phyloP scores from a whole-genome alignment of 257 asterid genomes.

The Salvia rosmarinus region DNA sequence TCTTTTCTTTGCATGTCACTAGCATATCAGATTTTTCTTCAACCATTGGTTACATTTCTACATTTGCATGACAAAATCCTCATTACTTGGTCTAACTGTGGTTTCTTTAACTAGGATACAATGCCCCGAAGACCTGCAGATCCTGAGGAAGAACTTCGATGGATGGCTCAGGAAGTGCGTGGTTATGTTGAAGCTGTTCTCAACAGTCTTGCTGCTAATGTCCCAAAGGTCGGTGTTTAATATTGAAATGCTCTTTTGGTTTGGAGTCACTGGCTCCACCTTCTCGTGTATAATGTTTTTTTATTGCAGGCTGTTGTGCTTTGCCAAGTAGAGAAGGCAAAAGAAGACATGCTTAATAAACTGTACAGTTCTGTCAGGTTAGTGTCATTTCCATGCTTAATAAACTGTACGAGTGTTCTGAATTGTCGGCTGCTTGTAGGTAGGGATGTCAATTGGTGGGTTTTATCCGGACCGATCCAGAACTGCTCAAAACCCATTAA shows the following conservation, averaged over 20 bases:
- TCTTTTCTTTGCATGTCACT: neutral
- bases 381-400: constrained; percentile 42
- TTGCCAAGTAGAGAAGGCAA: constrained; percentile 95
- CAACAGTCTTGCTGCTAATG: constrained; percentile 94
- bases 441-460: no score
- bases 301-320: constrained; percentile 84
- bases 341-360: constrained; percentile 95
- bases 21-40: neutral
- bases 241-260: constrained; percentile 13
- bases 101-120: constrained; percentile 59
- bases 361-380: constrained; percentile 91
- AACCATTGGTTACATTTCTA: constrained; percentile 5
- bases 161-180: constrained; percentile 99
- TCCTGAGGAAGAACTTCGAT: constrained; percentile 95
- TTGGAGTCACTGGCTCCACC: constrained; percentile 27
- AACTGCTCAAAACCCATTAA: no score
- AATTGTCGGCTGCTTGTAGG: constrained; percentile 14
- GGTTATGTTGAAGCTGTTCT: constrained; percentile 97
- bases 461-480: no score
- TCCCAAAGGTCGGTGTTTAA: constrained; percentile 72
- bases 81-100: constrained; percentile 12
- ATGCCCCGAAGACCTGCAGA: constrained; percentile 87
- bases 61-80: constrained; percentile 16
- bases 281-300: constrained; percentile 34
- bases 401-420: constrained; percentile 70